Base-by-base conservation (phyloP, 306 rosid genomes). In the Hippophae gyantsensis region DNA sequence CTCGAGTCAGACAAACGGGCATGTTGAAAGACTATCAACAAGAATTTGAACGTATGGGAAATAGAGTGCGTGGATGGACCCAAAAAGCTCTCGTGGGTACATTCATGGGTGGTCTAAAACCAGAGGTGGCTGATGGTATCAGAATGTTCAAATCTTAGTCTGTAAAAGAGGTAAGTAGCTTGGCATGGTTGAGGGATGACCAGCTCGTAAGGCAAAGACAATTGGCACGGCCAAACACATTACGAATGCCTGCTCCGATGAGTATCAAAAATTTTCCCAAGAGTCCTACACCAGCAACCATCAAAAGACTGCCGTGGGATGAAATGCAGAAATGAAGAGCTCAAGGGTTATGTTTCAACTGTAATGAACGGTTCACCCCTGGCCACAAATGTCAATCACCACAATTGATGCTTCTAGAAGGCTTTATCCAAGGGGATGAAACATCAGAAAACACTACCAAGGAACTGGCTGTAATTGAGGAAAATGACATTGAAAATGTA, bases 261-360 rank as follows among this genome's bases (percentile, higher is more conserved):
- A 18, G 23, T 18, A 18, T 18, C 23, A 18, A 1, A 18, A 18
- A 18, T 18, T 18, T 18, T 18, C 1, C 23, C 23, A 18, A 0
- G 1, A 18, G 23, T 18, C 0, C 5, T 48, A 5, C 12, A 0
- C 3, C 0, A 8, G 0, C 12, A 0, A 2, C 48, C 0, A 45
- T 45, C 11, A 45, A 45, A 12, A 6, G 52, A 7, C 13, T 48
- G 0, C 1, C 52, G 6, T 48, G 50, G 50, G 48, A 41, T 13
- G 62, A 40, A 27, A 58, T 58, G 49, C 38, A 58, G 1, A 13
- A 6, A 13, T 6, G 2, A 18, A 18, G 23, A 1, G 23, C 23
- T 18, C 23, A 18, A 0, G 23, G 23, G 23, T 18, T 18, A 18
- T 58, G 62, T 58, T 58, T 58, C 5, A 58, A 58, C 10, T 58